phyloP scores from a whole-genome alignment of 78 protist genomes.

The Polysphondylium violaceum region DNA sequence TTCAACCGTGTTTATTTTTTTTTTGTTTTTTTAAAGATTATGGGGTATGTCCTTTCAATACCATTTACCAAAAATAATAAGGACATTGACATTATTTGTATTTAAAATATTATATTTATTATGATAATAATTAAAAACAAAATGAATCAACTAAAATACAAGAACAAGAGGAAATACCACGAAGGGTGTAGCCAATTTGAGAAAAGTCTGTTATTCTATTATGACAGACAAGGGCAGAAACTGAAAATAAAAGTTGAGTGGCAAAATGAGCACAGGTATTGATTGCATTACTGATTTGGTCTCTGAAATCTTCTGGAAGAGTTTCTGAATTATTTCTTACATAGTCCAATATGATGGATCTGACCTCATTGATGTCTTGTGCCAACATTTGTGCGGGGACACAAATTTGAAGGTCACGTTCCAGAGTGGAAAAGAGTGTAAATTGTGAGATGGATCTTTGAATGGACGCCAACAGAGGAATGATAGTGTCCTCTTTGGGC shows the following conservation, averaged over 20 bases:
- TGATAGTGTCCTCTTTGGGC: conserved; percentile 20
- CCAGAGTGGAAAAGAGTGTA: not conserved
- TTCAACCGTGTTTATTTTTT: too few relatives aligned
- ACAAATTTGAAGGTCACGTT: conserved; percentile 40
- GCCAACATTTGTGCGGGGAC: conserved; percentile 66
- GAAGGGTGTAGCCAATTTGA: conserved; percentile 27
- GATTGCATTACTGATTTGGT: conserved; percentile 39
- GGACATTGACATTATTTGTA: not conserved
- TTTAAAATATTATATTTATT: not conserved
- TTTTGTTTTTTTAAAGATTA: too few relatives aligned
- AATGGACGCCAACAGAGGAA: conserved; percentile 34
- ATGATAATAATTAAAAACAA: conserved; percentile 27
- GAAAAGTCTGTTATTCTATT: conserved; percentile 55
- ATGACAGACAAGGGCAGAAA: conserved; percentile 47
- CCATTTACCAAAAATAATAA: too few relatives aligned
- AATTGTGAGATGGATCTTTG: conserved; percentile 37
- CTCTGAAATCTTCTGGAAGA: conserved; percentile 47
- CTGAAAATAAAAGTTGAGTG: conserved; percentile 42
- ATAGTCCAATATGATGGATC: not conserved
- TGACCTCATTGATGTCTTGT: conserved; percentile 20
- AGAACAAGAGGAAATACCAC: conserved; percentile 46
- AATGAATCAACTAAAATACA: conserved; percentile 67
- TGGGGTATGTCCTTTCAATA: too few relatives aligned
- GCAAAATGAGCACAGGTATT: conserved; percentile 20
- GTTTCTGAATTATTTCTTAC: not conserved